These are phyloP conservation scores for Penicillium manginii DNA, from an alignment of 495 filamentous ascomycete genomes.

Conservation along the genomic window DNA sequence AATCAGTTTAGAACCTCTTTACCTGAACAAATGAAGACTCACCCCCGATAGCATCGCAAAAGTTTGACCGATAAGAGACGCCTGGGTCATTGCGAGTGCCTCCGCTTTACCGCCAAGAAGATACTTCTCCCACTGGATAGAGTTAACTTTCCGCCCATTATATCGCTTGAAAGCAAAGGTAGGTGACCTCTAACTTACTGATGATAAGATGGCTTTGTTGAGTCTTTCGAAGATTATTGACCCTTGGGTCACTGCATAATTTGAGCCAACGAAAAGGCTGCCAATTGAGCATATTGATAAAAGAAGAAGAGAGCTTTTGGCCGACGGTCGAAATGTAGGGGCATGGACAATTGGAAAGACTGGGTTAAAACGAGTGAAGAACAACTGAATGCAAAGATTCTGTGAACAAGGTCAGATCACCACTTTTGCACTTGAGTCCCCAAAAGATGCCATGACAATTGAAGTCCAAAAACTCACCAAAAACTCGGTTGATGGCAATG, in stretches of 20 bases:
- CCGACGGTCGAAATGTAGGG: conserved; percentile 33
- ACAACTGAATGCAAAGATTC: conserved; percentile 37
- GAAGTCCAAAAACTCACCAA: conserved; percentile 13
- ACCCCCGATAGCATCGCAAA: conserved; percentile 42
- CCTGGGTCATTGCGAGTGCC: conserved; percentile 34
- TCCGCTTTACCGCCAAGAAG: conserved; percentile 9
- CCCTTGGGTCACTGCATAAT: conserved; percentile 28
- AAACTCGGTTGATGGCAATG: conserved; percentile 33
- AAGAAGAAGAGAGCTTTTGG: conserved; percentile 22
- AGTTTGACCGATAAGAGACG: conserved; percentile 41
- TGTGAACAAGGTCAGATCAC: background rate
- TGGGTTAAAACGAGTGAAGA: conserved; percentile 33
- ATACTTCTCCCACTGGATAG: conserved; percentile 25
- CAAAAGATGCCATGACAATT: background rate
- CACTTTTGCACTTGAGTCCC: background rate
- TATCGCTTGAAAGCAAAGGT: background rate
- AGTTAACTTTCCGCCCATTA: background rate
- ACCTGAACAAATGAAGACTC: background rate
- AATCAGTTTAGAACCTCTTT: background rate
- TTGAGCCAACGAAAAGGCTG: conserved; percentile 35
- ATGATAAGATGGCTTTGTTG: conserved; percentile 38
- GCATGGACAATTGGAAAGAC: conserved; percentile 37
- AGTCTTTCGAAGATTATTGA: conserved; percentile 35
- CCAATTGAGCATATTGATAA: conserved; percentile 34
- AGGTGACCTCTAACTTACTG: conserved; percentile 13